Evolutionary conservation across 306 rosid species (phyloP), one percentile per base, ranked within the genome.

Genomic region (Fragaria vesca): DNA sequence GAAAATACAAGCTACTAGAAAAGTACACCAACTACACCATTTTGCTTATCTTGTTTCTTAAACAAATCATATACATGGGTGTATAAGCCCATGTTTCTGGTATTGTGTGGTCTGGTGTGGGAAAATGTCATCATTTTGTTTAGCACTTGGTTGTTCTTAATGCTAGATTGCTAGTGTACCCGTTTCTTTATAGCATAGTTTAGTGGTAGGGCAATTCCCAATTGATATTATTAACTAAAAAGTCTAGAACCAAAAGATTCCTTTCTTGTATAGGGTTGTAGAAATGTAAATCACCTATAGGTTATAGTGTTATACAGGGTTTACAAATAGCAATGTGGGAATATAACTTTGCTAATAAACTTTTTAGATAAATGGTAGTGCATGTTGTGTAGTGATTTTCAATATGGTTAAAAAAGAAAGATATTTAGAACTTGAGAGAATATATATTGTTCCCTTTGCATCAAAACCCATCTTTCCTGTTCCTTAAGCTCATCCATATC

Each of bases 371-470:
- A 36, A 81, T 17, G 69, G 34, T n/a, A 73, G 80, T 79, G 77
- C 85, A 76, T 78, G 70, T 52, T 76, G 81, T 80, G 80, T 74
- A 71, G 73, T 78, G 69, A 86, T 76, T 86, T 69, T 86, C 86
- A 74, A 80, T 66, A 82, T 84, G 61, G 84, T 81, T 76, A 43
- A 76, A 48, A 26, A 75, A 66, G 74, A 68, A 30, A 80, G 86
- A 86, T 91, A 79, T 85, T 77, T 52, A 82, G 89, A 87, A 88
- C 47, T 18, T 36, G 47, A 66, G 68, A 30, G 42, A 30, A 66
- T 66, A 66, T 88, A 88, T 87, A 79, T 8, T 86, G 57, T 83
- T 63, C 80, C 71, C 90, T 85, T 88, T 70, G 90, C 89, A 92
- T 89, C 86, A 46, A 83, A 63, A 77, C 72, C 67, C 82, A 42